These are phyloP conservation scores for Maudiozyma bulderi DNA, from an alignment of 805 yeast species.

Conservation along the genomic window DNA sequence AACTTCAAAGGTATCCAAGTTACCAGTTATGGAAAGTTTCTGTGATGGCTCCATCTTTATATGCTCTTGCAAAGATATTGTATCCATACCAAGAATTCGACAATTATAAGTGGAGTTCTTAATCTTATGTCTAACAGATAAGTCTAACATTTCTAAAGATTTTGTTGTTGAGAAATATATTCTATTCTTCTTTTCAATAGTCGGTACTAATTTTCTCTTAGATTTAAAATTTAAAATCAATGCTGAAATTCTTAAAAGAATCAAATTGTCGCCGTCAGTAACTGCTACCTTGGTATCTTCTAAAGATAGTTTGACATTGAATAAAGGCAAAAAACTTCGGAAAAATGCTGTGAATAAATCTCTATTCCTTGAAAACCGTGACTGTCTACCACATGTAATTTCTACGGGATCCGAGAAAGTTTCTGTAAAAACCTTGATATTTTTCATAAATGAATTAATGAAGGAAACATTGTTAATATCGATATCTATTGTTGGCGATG, in stretches of 20 bases:
- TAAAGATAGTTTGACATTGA: constrained; percentile 30
- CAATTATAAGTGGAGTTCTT: constrained; percentile 10
- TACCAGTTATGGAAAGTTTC: constrained; percentile 11
- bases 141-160: constrained; percentile 17
- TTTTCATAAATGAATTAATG: constrained; percentile 24
- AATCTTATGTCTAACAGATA: constrained; percentile 16
- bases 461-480: constrained; percentile 33
- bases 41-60: constrained; percentile 19
- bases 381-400: constrained; percentile 1
- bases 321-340: constrained; percentile 26
- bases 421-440: constrained; percentile 21
- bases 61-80: constrained; percentile 13
- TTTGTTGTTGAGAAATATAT: constrained; percentile 13
- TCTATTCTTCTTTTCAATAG: constrained; percentile 6
- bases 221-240: constrained; percentile 17
- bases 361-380: not conserved
- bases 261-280: constrained; percentile 24
- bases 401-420: constrained; percentile 8
- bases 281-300: constrained; percentile 33
- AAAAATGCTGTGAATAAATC: constrained; percentile 7
- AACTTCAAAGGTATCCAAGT: constrained; percentile 15
- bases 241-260: constrained; percentile 26
- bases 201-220: constrained; percentile 8
- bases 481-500: constrained; percentile 38
- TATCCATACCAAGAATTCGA: constrained; percentile 16